A percentile compares a stretch with the other conserved stretches of the same genome.
These are phyloP conservation scores for Blastobotrys americana DNA, from an alignment of 805 yeast genomes.

Conservation along the genomic window DNA sequence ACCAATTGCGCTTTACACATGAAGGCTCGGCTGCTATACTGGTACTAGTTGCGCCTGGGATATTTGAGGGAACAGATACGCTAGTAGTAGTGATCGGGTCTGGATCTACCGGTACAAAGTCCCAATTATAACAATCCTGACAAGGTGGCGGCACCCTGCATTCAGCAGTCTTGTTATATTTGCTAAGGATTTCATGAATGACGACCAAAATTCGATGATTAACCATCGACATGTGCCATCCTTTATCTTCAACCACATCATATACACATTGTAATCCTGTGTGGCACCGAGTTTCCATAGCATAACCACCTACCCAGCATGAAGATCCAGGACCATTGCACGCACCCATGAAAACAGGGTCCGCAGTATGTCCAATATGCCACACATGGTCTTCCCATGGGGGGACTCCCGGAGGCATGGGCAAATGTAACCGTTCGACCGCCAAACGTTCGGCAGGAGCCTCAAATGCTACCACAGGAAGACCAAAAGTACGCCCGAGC, in stretches of 20 bases:
- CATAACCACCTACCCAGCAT: constrained; percentile 90
- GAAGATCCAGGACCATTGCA: constrained; percentile 89
- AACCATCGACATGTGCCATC: constrained; percentile 83
- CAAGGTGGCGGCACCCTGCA: constrained; percentile 78
- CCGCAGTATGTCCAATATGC: constrained; percentile 97
- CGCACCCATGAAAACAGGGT: constrained; percentile 93
- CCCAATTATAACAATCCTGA: constrained; percentile 86
- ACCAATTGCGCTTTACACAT: constrained; percentile 53
- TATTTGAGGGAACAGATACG: too few relatives aligned
- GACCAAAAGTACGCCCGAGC: constrained; percentile 80
- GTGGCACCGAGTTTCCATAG: constrained; percentile 95
- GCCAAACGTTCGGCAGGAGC: constrained; percentile 91
- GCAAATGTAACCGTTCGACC: constrained; percentile 75
- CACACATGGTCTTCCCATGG: constrained; percentile 71
- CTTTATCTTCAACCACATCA: constrained; percentile 80
- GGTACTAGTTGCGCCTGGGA: constrained; percentile 1
- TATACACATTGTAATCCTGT: constrained; percentile 81
- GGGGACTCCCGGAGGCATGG: constrained; percentile 88
- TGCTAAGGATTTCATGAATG: constrained; percentile 66
- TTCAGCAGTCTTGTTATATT: constrained; percentile 67
- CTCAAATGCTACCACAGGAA: constrained; percentile 85
- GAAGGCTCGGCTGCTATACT: constrained; percentile 14
- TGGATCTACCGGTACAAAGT: constrained; percentile 38
- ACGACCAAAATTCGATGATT: constrained; percentile 90
- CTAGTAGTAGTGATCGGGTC: constrained; percentile 3